A percentile compares a stretch with the other conserved stretches of the same genome.
These are phyloP conservation scores for Botrytis tulipae DNA, from an alignment of 2,329 filamentous ascomycete species.

Conservation along the genomic window DNA sequence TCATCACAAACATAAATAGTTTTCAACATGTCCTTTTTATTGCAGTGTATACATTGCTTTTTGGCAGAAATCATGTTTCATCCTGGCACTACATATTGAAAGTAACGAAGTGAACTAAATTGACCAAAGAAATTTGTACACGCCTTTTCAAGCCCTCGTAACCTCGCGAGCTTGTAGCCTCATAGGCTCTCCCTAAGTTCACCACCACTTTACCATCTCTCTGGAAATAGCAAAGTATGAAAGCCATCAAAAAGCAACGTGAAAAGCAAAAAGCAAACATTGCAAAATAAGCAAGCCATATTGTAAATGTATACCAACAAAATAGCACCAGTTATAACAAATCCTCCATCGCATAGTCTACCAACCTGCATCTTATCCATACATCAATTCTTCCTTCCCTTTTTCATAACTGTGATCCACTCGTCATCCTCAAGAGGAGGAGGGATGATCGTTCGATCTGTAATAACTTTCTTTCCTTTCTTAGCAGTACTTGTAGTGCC, in stretches of 20 bases:
- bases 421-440: not conserved
- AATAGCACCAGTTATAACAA: not conserved
- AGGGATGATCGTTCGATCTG: not conserved
- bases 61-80: not conserved
- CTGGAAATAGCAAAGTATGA: not conserved
- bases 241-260: not conserved
- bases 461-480: not conserved
- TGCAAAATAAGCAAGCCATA: not conserved
- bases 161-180: not conserved
- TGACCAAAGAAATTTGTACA: not conserved
- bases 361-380: not conserved
- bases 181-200: not conserved
- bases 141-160: not conserved
- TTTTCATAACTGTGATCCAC: constrained; percentile 16
- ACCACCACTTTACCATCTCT: not conserved
- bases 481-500: not conserved
- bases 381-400: constrained; percentile 16
- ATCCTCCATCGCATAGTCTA: not conserved
- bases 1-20: not conserved
- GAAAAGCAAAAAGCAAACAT: not conserved
- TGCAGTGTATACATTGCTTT: not conserved
- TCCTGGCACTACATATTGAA: not conserved
- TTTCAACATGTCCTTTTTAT: not conserved
- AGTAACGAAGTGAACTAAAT: not conserved
- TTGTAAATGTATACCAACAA: not conserved